Conservation (phyloP, 164 flowering plant species). For the Chloranthus sessilifolius region DNA sequence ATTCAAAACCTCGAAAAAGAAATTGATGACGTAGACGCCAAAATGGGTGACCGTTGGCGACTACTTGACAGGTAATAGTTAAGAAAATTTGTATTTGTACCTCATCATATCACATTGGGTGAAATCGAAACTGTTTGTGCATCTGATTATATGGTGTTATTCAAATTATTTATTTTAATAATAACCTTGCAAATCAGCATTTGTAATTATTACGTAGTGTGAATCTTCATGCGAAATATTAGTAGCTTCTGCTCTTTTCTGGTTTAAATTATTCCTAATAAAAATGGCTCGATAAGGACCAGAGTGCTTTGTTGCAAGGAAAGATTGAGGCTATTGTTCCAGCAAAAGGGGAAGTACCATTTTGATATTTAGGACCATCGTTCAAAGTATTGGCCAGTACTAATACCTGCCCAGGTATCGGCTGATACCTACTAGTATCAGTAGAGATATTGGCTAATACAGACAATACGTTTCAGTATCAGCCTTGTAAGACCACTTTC, state of each 20-base stretch:
- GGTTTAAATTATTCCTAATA: too few species aligned
- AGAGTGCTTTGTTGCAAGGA: too few species aligned
- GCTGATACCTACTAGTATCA: too few species aligned
- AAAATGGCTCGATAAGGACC: too few species aligned
- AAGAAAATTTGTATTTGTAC: neutral
- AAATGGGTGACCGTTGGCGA: constrained; percentile 74
- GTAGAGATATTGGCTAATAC: too few species aligned
- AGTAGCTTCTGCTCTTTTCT: neutral
- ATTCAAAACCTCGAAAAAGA: constrained; percentile 87
- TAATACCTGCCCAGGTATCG: too few species aligned
- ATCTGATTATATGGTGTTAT: neutral
- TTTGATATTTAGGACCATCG: too few species aligned
- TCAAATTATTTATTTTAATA: neutral
- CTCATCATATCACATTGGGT: neutral
- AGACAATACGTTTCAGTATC: too few species aligned
- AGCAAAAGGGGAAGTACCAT: too few species aligned
- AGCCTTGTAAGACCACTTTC: too few species aligned
- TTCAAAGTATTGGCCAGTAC: too few species aligned
- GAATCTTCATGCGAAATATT: neutral
- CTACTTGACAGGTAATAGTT: constrained; percentile 65
- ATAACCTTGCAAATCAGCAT: neutral
- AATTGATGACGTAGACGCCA: constrained; percentile 87
- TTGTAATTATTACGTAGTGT: neutral
- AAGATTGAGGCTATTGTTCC: too few species aligned
- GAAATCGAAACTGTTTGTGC: neutral